A percentile compares a stretch with the other conserved stretches of the same genome.
Conservation (phyloP, 495 filamentous ascomycete species). For the Podospora pseudoanserina region DNA sequence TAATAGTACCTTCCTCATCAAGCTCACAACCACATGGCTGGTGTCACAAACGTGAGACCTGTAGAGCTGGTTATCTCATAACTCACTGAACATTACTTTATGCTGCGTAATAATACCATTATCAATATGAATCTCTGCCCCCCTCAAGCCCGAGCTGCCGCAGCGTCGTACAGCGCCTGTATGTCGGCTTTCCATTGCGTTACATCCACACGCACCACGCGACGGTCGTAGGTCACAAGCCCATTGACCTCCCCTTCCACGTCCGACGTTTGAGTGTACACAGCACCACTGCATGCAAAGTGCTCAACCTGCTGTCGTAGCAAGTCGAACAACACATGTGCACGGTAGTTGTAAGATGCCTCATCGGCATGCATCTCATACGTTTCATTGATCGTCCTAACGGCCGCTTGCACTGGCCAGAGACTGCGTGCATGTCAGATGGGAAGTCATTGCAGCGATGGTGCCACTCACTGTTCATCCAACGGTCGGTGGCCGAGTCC, state of each 20-base stretch:
- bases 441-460: slow-evolving; percentile 26
- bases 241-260: slow-evolving; percentile 75
- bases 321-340: slow-evolving; percentile 49
- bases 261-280: slow-evolving; percentile 67
- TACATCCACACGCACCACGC: slow-evolving; percentile 49
- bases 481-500: slow-evolving; percentile 61
- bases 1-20: background rate
- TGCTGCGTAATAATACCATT: background rate
- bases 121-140: background rate
- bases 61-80: background rate
- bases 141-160: slow-evolving; percentile 25
- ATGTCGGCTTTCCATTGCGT: slow-evolving; percentile 60
- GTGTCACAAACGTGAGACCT: background rate
- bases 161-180: slow-evolving; percentile 54
- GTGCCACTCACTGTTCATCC: slow-evolving; percentile 39
- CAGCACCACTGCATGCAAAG: slow-evolving; percentile 57
- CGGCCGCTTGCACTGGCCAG: slow-evolving; percentile 57
- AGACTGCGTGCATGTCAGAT: slow-evolving; percentile 30
- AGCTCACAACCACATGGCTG: background rate
- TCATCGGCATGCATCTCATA: slow-evolving; percentile 59
- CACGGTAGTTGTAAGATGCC: slow-evolving; percentile 64
- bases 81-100: background rate
- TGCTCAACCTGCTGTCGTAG: slow-evolving; percentile 54
- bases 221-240: slow-evolving; percentile 63
- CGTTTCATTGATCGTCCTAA: slow-evolving; percentile 58